Conservation (phyloP, 441 rosid species). For the Mallotus repandus region DNA sequence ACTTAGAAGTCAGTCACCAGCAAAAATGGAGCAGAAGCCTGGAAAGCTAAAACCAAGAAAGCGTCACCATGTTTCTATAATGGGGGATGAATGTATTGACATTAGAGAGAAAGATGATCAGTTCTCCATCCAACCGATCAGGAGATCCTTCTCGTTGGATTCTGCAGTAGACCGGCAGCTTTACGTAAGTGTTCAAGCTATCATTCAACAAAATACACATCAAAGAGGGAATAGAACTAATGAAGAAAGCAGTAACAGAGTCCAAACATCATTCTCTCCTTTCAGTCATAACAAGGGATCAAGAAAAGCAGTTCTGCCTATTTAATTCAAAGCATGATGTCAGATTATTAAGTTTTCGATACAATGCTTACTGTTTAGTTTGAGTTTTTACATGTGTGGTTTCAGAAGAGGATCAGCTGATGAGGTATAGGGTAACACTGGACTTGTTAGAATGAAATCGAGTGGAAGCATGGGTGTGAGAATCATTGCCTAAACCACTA, state of each 20-base stretch:
- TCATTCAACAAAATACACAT: conserved; percentile 36
- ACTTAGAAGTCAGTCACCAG: conserved; percentile 31
- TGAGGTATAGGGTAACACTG: conserved; percentile 16
- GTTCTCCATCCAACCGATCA: conserved; percentile 60
- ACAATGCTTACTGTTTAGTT: conserved; percentile 15
- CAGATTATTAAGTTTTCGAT: conserved; percentile 16
- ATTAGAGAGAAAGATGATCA: conserved; percentile 54
- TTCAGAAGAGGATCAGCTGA: conserved; percentile 12
- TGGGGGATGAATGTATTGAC: conserved; percentile 87
- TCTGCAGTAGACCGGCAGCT: conserved; percentile 69
- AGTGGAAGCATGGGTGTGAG: conserved; percentile 32
- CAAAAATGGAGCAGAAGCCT: conserved; percentile 31
- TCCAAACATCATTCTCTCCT: conserved; percentile 47
- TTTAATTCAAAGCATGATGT: conserved; percentile 38
- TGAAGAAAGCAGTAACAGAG: conserved; percentile 43
- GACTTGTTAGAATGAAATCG: conserved; percentile 9
- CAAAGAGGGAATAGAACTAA: conserved; percentile 25
- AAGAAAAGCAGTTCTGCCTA: conserved; percentile 51
- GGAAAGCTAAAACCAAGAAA: conserved; percentile 37
- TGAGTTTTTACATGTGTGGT: conserved; percentile 3
- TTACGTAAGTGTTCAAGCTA: conserved; percentile 49
- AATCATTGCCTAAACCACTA: conserved; percentile 39
- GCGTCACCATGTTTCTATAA: conserved; percentile 49
- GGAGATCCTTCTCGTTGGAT: conserved; percentile 87
- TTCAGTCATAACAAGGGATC: conserved; percentile 45